Evolutionary conservation across 371 early-diverging fungal species (phyloP), one percentile per base, ranked within the genome.

Genomic region (Saksenaea oblongispora): DNA sequence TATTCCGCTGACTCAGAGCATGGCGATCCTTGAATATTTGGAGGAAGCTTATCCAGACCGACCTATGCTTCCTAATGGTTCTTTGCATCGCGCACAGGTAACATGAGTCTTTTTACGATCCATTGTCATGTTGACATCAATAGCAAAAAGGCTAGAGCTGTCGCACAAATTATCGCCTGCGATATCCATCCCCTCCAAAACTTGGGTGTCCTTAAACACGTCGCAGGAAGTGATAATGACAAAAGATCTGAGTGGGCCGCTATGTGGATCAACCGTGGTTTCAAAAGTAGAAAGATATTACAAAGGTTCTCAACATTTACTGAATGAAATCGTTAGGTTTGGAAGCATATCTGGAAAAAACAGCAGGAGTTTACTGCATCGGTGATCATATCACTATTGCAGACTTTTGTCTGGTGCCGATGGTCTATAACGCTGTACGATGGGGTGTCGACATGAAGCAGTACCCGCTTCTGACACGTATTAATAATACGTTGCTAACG

Each of bases 151-250:
- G 51, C 51, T 9, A 47, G 51, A 47, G 3, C 51, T 7, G 22
- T 97, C 53, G 84, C 86, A 24, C 72, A 82, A 41, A 76, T 87
- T 8, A 88, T 97, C 26, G 89, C 86, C 17, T 81, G 88, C 70
- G 98, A 95, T 67, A 96, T 89, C 54, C 96, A 95, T 69, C 98
- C 98, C 3, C 62, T 95, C 41, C 93, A 95, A 66, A 96, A 97
- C 73, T 66, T 92, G 58, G 70, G 85, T n/a, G 87, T 96, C 0
- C 64, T 93, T 54, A 73, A 83, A 22, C 79, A 87, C 53, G 77
- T 87, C 15, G 86, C 73, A 5, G 83, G 85, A 0, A 79, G 80
- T 56, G 84, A 79, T 51, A 51, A 59, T 53, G 66, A 73, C 5
- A 83, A 79, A 37, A 84, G 74, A 63, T 69, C 35, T 28, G 93